Percentiles rank a stretch among this genome's conserved stretches.
Evolutionary conservation across 2,329 filamentous ascomycete species (phyloP).

Genomic region (Claviceps pazoutovae): DNA sequence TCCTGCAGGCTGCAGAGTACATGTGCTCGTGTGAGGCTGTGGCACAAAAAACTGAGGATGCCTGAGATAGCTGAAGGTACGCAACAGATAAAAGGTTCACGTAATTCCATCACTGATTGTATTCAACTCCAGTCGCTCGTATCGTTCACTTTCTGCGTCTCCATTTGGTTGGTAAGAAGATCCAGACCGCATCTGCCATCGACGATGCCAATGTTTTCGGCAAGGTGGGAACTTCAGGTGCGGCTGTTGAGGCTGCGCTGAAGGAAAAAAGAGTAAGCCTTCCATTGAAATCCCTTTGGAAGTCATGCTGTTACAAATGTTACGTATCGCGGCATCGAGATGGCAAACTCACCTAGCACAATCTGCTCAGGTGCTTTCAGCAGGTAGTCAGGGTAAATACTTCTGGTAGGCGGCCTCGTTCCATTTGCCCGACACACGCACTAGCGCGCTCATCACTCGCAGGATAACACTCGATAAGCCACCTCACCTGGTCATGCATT

Average conservation of each 20-base stretch:
- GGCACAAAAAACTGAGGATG: slow-evolving; percentile 25
- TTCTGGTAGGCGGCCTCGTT: slow-evolving; percentile 53
- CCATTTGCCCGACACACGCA: slow-evolving; percentile 16
- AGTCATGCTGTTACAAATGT: too few relatives aligned
- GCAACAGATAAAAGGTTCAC: background rate
- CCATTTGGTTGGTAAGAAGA: slow-evolving; percentile 70
- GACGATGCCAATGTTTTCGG: slow-evolving; percentile 82
- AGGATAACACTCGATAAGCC: slow-evolving; percentile 49
- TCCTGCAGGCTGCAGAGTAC: background rate
- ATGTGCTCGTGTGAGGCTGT: background rate
- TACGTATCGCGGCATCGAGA: too few relatives aligned
- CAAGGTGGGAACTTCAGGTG: slow-evolving; percentile 70
- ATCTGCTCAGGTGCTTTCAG: slow-evolving; percentile 35
- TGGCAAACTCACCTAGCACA: background rate
- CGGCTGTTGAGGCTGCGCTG: slow-evolving; percentile 60
- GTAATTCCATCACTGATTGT: background rate
- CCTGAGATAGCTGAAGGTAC: slow-evolving; percentile 49
- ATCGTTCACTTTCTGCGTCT: slow-evolving; percentile 74
- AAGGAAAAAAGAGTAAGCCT: slow-evolving; percentile 49
- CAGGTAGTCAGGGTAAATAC: slow-evolving; percentile 88
- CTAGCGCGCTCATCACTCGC: background rate
- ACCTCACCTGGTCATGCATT: slow-evolving; percentile 81
- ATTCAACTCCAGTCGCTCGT: slow-evolving; percentile 49
- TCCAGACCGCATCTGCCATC: slow-evolving; percentile 54
- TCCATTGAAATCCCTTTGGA: too few relatives aligned